Conservation (phyloP, 805 yeast species). For the Kazachstania viticola region DNA sequence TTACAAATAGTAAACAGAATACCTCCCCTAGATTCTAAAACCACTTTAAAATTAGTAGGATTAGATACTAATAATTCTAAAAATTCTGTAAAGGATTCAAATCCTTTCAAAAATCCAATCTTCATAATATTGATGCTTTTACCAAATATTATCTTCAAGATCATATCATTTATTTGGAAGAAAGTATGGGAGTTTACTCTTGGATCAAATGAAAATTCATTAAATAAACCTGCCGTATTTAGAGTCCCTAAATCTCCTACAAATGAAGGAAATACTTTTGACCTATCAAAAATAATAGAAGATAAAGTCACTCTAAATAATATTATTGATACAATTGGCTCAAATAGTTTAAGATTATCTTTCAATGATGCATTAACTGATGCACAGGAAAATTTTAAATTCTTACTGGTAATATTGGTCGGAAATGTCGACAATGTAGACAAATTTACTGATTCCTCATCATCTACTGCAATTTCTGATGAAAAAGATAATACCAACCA, state of each 20-base stretch:
- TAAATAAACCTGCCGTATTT: constrained; percentile 3
- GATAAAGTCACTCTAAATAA: constrained; percentile 5
- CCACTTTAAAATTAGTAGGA: constrained; percentile 17
- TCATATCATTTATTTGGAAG: constrained; percentile 10
- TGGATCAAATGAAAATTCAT: neutral
- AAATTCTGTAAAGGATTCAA: constrained; percentile 1
- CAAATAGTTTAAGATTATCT: constrained; percentile 10
- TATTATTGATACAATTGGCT: constrained; percentile 3
- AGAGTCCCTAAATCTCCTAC: constrained; percentile 14
- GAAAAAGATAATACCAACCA: neutral
- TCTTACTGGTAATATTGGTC: constrained; percentile 43
- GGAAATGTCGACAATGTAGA: constrained; percentile 23
- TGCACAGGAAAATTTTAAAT: constrained; percentile 34
- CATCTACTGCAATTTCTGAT: neutral
- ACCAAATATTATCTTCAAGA: constrained; percentile 34
- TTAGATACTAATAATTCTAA: too few species aligned
- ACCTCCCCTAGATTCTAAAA: constrained; percentile 18
- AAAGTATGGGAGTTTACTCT: neutral
- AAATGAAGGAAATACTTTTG: constrained; percentile 6
- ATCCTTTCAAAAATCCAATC: constrained; percentile 24
- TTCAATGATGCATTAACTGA: constrained; percentile 34
- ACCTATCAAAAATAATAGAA: constrained; percentile 5
- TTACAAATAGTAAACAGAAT: constrained; percentile 26
- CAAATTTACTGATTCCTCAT: too few species aligned
- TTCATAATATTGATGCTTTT: constrained; percentile 42